These are phyloP conservation scores for Silene conica DNA, from an alignment of 148 eudicot genomes.

Conservation along the genomic window DNA sequence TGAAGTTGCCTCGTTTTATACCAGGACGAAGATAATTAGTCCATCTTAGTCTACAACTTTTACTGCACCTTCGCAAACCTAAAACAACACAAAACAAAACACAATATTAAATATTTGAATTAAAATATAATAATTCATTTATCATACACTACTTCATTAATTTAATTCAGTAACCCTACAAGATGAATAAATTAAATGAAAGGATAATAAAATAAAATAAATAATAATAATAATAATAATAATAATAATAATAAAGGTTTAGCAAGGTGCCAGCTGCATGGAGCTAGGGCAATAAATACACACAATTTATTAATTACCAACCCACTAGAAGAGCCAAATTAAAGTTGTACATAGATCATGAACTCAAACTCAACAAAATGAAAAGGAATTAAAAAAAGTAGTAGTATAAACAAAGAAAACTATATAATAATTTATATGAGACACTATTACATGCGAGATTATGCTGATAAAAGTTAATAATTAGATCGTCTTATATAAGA, in stretches of 20 bases:
- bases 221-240: neutral
- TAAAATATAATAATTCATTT: conserved; percentile 1
- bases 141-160: neutral
- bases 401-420: neutral
- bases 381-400: too few relatives aligned
- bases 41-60: conserved; percentile 92
- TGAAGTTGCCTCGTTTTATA: conserved; percentile 81
- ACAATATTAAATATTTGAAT: neutral
- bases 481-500: neutral
- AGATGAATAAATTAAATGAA: neutral
- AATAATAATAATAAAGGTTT: neutral
- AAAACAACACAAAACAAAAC: neutral
- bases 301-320: conserved; percentile 44
- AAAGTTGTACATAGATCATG: neutral
- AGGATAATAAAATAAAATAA: neutral
- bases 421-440: too few relatives aligned
- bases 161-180: neutral
- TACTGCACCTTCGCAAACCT: conserved; percentile 88
- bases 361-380: neutral
- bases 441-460: neutral
- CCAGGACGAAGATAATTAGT: conserved; percentile 93
- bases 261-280: conserved; percentile 16
- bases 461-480: neutral
- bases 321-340: conserved; percentile 21
- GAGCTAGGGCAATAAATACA: conserved; percentile 33